Evolutionary conservation across 495 filamentous ascomycete species (phyloP).

Genomic region (Penicillium malachiteum): DNA sequence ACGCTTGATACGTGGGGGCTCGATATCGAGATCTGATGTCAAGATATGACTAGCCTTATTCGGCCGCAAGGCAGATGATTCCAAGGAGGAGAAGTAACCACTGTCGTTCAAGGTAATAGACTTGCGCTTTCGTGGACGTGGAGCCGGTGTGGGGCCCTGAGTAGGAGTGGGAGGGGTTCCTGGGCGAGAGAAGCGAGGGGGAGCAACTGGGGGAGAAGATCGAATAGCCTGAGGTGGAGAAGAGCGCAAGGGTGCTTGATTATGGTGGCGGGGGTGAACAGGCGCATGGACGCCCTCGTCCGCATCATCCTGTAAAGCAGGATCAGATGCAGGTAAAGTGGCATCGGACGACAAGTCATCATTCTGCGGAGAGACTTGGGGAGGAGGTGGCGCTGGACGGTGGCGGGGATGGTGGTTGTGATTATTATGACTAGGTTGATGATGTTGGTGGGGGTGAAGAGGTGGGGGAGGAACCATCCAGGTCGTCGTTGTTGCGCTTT

Average conservation of each 20-base stretch:
- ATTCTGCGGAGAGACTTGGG: slow-evolving; percentile 23
- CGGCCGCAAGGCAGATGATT: slow-evolving; percentile 82
- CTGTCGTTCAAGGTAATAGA: slow-evolving; percentile 83
- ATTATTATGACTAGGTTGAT: no score
- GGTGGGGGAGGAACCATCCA: slow-evolving; percentile 41
- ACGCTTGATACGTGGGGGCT: slow-evolving; percentile 75
- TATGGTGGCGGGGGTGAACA: slow-evolving; percentile 28
- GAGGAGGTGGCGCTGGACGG: slow-evolving; percentile 5
- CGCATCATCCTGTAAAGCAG: slow-evolving; percentile 64
- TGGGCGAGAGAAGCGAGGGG: slow-evolving; percentile 58
- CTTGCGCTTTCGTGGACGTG: slow-evolving; percentile 68
- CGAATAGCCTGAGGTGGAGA: slow-evolving; percentile 66
- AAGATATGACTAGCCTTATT: slow-evolving; percentile 59
- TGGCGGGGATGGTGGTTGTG: no score
- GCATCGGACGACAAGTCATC: slow-evolving; percentile 86
- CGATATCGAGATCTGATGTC: slow-evolving; percentile 69
- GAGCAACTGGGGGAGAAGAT: slow-evolving; percentile 85
- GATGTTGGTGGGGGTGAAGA: slow-evolving; percentile 16
- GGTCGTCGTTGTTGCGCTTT: slow-evolving; percentile 32
- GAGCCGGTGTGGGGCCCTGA: slow-evolving; percentile 53
- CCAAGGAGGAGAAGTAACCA: slow-evolving; percentile 96
- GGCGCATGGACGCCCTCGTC: slow-evolving; percentile 37
- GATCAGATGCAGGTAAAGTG: slow-evolving; percentile 87
- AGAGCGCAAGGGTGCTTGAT: slow-evolving; percentile 44
- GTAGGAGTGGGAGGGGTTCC: slow-evolving; percentile 74